Percentiles rank a stretch among this genome's conserved stretches.
Evolutionary conservation across 768 basidiomycete genomes (phyloP).

Genomic region (Naganishia friedmannii): DNA sequence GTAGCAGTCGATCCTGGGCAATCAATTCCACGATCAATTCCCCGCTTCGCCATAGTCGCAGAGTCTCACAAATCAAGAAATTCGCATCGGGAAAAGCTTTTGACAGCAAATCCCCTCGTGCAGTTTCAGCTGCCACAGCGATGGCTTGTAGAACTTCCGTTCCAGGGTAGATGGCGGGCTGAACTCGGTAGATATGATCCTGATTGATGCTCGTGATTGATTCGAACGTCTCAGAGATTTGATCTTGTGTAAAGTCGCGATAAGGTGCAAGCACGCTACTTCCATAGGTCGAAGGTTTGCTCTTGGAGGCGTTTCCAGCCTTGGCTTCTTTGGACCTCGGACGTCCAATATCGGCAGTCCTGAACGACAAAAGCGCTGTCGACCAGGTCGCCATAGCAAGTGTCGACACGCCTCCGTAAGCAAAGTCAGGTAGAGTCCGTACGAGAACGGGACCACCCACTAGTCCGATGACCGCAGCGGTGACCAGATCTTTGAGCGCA

Average conservation of each 20-base stretch:
- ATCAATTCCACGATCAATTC: not conserved
- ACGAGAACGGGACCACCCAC: not conserved
- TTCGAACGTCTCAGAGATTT: not conserved
- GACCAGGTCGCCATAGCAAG: not conserved
- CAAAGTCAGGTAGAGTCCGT: not conserved
- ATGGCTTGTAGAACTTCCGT: not conserved
- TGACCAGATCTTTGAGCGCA: not conserved
- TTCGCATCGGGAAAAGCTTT: not conserved
- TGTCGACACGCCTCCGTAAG: not conserved
- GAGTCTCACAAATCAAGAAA: not conserved
- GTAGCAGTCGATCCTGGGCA: not conserved
- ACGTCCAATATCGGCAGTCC: not conserved
- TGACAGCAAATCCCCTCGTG: not conserved
- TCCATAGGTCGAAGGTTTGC: not conserved
- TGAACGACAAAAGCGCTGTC: not conserved
- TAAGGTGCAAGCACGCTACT: not conserved
- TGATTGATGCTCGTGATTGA: not conserved
- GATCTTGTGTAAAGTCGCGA: not conserved
- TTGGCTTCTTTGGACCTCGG: not conserved
- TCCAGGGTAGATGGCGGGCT: not conserved
- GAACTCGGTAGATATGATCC: not conserved
- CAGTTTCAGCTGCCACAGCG: not conserved
- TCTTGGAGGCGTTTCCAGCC: not conserved
- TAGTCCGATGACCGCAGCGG: not conserved
- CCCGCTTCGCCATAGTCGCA: not conserved